Evolutionary conservation across 2,329 filamentous ascomycete species (phyloP), one percentile per base, ranked within the genome.

Genomic region (Penicillium sp.): DNA sequence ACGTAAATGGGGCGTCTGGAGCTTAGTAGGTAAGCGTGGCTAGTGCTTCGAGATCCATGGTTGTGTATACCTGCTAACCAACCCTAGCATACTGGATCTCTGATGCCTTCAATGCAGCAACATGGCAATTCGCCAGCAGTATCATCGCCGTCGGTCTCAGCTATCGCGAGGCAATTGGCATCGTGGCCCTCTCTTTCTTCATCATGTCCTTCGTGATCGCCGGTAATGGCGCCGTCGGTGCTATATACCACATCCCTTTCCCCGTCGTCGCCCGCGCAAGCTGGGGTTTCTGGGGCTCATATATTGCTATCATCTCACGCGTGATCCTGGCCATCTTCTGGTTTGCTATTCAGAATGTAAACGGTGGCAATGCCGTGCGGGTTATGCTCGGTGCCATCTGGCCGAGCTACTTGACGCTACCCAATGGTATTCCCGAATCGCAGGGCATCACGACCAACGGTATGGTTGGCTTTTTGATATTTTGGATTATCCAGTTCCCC

Each of bases 261-360:
- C 78, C 79, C 0, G 78, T 82, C 7, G 74, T 80, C 24, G 75
- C 76, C 0, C 75, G 80, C 42, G 77, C 78, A 2, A 75, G 73
- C 42, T 82, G 79, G 72, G 80, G 80, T 0, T 81, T 80, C 66
- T 80, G 75, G 72, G 78, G 79, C 46, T 78, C 75, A 23, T 79
- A 80, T 58, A 68, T 81, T 32, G 73, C 78, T 23, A 78, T 81
- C 45, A 58, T 81, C 6, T 78, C 75, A 0, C 72, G 79, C 9
- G 72, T 74, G 33, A 76, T 81, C 48, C 73, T 81, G 3, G 79
- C 78, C 4, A 63, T 81, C 15, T 81, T 82, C 65, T 82, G 80
- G 85, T 81, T 86, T 46, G 81, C 82, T 0, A 84, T 87, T 41
- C 82, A 86, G 56, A 81, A 79, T 35, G 81, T 81, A 52, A 84